Conservation (phyloP, 352 stramenopile species). For the Globisporangium irregulare region DNA sequence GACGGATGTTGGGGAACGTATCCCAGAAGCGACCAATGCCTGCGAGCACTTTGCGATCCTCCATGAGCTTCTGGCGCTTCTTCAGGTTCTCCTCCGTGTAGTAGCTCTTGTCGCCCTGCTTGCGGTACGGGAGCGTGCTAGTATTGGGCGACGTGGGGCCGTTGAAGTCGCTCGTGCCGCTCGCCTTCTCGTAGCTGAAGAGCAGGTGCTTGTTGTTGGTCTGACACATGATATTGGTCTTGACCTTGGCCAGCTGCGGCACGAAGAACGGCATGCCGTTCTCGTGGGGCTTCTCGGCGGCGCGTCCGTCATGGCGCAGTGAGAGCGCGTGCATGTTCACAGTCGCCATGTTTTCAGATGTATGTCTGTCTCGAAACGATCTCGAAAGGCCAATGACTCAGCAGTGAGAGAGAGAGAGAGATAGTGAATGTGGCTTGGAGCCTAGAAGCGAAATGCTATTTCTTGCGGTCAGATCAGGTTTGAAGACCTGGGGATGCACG, state of each 20-base stretch:
- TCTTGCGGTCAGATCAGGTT: neutral
- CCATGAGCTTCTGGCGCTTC: slow-evolving; percentile 50
- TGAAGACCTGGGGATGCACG: neutral
- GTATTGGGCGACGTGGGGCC: slow-evolving; percentile 18
- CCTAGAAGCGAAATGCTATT: neutral
- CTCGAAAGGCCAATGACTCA: neutral
- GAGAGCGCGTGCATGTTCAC: slow-evolving; percentile 41
- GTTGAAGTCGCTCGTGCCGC: neutral
- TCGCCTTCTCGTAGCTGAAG: slow-evolving; percentile 41
- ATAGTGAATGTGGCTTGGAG: neutral
- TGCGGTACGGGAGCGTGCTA: slow-evolving; percentile 49
- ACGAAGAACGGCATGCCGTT: slow-evolving; percentile 56
- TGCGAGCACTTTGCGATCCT: slow-evolving; percentile 42
- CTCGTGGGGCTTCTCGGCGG: slow-evolving; percentile 31
- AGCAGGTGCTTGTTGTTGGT: slow-evolving; percentile 43
- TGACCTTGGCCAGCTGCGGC: slow-evolving; percentile 62
- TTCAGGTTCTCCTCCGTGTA: slow-evolving; percentile 70
- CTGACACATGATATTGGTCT: slow-evolving; percentile 60
- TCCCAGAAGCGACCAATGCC: slow-evolving; percentile 69
- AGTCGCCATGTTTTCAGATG: slow-evolving; percentile 25
- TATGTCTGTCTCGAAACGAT: neutral
- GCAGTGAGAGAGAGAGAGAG: neutral
- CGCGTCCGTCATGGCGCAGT: slow-evolving; percentile 28
- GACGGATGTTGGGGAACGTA: slow-evolving; percentile 59
- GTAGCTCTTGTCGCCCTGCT: slow-evolving; percentile 64